Evolutionary conservation across 306 rosid species (phyloP), one percentile per base, ranked within the genome.

Genomic region (Cicer bijugum): DNA sequence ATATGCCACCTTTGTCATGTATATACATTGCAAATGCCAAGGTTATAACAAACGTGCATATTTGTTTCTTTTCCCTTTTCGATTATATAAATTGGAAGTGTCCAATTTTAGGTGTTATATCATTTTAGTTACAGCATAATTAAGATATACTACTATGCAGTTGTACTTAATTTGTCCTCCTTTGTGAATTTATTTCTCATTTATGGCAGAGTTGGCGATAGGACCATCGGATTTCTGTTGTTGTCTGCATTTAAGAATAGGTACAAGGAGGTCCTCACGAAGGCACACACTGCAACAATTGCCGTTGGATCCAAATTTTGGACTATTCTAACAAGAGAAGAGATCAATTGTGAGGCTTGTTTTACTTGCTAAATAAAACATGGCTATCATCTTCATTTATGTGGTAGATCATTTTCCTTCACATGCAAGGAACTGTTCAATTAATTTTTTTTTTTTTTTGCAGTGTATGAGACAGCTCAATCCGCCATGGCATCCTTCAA

Each of bases 381-480:
- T 6, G 59, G 43, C 39, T 76, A 46, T 52, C 48, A 37, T 66
- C 55, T 78, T 82, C 58, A 43, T 16, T 67, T 56, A 8, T 65
- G 42, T 15, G 65, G 20, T 66, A 28, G 53, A 55, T 46, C 3
- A 12, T 66, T 75, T 52, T 66, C 44, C 71, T 50, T 62, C 38
- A 69, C 50, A 48, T 58, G 40, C 38, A 65, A 39, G 59, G 17
- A 53, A 45, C 28, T 58, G 48, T 44, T 66, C 69, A 8, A 80
- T 46, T 35, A 67, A 20, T 20, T 56, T 67, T 61, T 1, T 78
- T 45, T 39, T 83, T 20, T 17, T 74, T 48, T 15, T 83, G 78
- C 78, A 94, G 97, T 94, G 87, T 94, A 87, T 80, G 90, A 89
- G 85, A 88, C 96, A 63, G 98, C 96, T 82, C 97, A 91, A 66